Conservation (phyloP, 2,329 filamentous ascomycete genomes). For the Aureobasidium namibiae region DNA sequence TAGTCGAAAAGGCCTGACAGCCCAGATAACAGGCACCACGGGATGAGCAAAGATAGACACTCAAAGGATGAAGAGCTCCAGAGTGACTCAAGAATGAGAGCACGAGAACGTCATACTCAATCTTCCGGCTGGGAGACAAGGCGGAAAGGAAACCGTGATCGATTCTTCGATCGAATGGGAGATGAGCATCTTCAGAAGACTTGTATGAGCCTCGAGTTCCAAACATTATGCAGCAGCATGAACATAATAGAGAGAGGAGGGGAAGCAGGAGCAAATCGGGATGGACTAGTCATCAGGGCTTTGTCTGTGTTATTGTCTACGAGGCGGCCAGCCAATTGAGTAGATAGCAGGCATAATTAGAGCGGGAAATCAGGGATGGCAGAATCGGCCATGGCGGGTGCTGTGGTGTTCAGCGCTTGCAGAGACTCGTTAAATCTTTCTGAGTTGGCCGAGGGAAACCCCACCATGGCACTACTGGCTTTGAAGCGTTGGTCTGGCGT, state of each 20-base stretch:
- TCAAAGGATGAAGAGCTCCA: not conserved
- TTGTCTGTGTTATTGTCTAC: not conserved
- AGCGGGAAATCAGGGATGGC: not conserved
- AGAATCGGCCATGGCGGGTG: not conserved
- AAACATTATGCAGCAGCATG: not conserved
- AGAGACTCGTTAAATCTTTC: slow-evolving; percentile 8
- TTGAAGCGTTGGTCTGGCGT: not conserved
- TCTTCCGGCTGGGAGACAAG: not conserved
- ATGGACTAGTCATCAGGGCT: no score
- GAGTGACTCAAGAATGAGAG: not conserved
- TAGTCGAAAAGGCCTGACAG: not conserved
- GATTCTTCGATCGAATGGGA: not conserved
- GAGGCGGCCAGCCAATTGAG: not conserved
- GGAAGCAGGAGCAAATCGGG: not conserved
- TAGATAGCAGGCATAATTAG: no score
- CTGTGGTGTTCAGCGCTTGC: no score
- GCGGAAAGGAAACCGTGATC: not conserved
- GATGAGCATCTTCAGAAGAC: not conserved
- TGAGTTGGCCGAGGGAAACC: slow-evolving; percentile 10
- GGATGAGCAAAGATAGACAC: not conserved
- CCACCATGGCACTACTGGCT: not conserved
- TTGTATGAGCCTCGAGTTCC: not conserved
- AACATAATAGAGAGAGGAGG: not conserved
- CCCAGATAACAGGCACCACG: not conserved
- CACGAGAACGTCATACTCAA: slow-evolving; percentile 1